Conservation (phyloP, 345 rosid genomes). For the Eucalyptus shirleyi region DNA sequence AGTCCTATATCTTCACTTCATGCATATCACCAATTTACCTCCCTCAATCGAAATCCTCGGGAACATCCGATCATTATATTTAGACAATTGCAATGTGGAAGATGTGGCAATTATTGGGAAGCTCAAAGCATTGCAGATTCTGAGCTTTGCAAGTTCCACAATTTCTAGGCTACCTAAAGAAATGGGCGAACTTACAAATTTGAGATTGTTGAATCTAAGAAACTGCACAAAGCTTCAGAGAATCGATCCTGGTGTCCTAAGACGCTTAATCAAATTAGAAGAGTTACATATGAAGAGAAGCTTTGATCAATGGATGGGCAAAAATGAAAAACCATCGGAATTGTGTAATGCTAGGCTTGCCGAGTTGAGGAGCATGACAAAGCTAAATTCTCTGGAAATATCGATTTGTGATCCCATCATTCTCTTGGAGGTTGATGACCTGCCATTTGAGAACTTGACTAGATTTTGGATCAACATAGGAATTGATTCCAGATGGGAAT, state of each 20-base stretch:
- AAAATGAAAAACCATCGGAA: accelerated
- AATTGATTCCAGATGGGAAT: accelerated
- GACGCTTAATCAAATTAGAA: background rate
- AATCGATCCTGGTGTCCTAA: background rate
- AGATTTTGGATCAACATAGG: background rate
- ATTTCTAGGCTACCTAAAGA: background rate
- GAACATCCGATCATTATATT: background rate
- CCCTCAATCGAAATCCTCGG: background rate
- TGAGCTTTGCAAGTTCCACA: background rate
- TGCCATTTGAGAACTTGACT: background rate
- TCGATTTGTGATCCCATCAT: background rate
- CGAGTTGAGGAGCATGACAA: background rate
- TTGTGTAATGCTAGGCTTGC: background rate
- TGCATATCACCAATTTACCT: background rate
- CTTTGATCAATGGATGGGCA: background rate
- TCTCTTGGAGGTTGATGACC: background rate
- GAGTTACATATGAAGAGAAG: background rate
- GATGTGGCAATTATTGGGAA: background rate
- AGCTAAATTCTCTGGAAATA: background rate
- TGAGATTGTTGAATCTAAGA: background rate
- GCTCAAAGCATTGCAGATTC: background rate
- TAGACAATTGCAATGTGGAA: background rate
- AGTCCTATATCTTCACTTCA: background rate
- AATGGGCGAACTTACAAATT: background rate
- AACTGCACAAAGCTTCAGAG: accelerated